Evolutionary conservation across 129 eudicot genomes (phyloP).

Genomic region (Lonicera japonica): DNA sequence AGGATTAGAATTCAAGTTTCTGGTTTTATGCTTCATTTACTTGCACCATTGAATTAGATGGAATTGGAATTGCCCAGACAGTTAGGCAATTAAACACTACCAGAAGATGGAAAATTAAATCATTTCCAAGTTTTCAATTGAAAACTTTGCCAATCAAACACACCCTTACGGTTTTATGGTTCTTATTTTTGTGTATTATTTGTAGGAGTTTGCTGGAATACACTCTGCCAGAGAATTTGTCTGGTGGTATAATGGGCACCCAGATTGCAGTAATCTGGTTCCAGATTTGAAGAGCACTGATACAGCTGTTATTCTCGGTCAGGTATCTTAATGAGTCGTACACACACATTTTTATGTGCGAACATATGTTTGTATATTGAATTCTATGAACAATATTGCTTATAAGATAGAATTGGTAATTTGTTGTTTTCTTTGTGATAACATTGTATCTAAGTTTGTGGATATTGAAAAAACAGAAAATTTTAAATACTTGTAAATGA

Average conservation of each 20-base stretch:
- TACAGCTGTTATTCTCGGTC: slow-evolving; percentile 96
- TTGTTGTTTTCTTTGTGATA: neutral
- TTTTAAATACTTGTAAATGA: no score
- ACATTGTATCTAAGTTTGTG: neutral
- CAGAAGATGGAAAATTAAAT: no score
- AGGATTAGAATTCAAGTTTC: no score
- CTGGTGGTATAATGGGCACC: slow-evolving; percentile 99
- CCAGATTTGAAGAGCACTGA: slow-evolving; percentile 75
- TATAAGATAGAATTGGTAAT: neutral
- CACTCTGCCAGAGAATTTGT: slow-evolving; percentile 96
- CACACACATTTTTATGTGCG: neutral
- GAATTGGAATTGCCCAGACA: no score
- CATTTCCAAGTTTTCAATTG: no score
- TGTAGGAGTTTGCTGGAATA: slow-evolving; percentile 69
- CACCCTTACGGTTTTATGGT: no score
- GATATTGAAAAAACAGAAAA: no score
- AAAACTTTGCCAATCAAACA: no score
- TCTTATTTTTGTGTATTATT: neutral
- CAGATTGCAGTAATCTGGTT: slow-evolving; percentile 61
- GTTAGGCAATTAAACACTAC: no score
- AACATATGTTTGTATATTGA: neutral
- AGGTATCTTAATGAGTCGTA: slow-evolving; percentile 41
- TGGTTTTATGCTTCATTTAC: no score
- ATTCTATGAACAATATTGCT: neutral
- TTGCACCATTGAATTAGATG: no score